Evolutionary conservation across 306 rosid species (phyloP), one percentile per base, ranked within the genome.

Genomic region (Boehmeria nivea): DNA sequence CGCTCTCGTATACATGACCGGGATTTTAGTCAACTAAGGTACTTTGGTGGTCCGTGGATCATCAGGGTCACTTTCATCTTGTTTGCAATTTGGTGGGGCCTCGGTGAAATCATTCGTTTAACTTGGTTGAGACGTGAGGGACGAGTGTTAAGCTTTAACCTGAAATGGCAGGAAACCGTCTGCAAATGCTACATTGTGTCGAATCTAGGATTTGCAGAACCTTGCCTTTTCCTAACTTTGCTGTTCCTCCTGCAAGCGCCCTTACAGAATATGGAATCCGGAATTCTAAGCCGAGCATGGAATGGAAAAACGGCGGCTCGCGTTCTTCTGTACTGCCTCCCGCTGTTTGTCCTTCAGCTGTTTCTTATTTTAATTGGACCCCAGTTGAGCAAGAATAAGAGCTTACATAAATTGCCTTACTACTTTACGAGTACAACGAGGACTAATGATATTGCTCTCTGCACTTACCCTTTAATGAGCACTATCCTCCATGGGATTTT

Each of bases 1-100:
- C 95, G 83, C 64, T 68, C 91, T 66, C 91, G 71, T 10, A 80
- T 82, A 65, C 83, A 51, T 54, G 78, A 61, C 68, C 96, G 73
- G 64, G 81, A 75, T 57, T 75, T 80, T 75, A 36, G 25, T 64
- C 88, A 84, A 51, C 96, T 91, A 71, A 82, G 77, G 49, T 91
- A 82, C 73, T 91, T 91, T 68, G 81, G 85, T 78, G 98, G 98
- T 69, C 98, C 96, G 64, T 91, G 98, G 98, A 87, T 84, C 37
- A 78, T 91, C 75, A 79, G 94, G 71, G 81, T 91, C 46, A 59
- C 85, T 16, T 82, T 91, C 70, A 78, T 87, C 70, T 43, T 87
- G 57, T 78, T 87, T 78, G 78, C 77, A 33, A 82, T 91, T 71
- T 91, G 98, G 95, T 91, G 98, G 98, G 88, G 94, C 44, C 38